Conservation (phyloP, 768 basidiomycete species). For the Cystofilobasidium capitatum region DNA sequence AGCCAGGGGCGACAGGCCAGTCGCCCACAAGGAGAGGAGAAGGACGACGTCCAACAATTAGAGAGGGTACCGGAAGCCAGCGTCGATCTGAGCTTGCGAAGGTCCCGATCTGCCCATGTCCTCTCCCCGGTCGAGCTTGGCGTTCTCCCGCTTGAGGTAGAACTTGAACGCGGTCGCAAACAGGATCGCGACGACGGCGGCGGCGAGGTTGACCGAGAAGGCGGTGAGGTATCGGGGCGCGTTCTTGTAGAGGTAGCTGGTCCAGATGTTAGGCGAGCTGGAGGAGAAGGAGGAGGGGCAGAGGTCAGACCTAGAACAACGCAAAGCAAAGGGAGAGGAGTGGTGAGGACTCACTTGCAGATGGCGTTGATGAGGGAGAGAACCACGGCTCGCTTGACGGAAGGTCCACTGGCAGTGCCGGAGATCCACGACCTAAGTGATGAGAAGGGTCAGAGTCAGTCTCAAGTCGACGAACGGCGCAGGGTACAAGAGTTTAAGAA, state of each 20-base stretch:
- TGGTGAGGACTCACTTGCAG: conserved; percentile 18
- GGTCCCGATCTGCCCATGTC: conserved; percentile 33
- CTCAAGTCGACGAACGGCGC: too few relatives aligned
- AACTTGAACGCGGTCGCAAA: conserved; percentile 30
- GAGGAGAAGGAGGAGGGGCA: too few relatives aligned
- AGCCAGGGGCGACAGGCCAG: too few relatives aligned
- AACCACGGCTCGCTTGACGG: conserved; percentile 36
- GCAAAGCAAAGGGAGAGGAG: not conserved
- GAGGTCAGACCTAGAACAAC: conserved; percentile 7
- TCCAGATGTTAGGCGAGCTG: conserved; percentile 37
- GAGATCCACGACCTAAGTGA: conserved; percentile 39
- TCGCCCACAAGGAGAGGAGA: too few relatives aligned
- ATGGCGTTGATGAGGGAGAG: conserved; percentile 35
- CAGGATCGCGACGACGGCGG: conserved; percentile 32
- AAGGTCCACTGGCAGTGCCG: conserved; percentile 32
- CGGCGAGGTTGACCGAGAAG: conserved; percentile 37
- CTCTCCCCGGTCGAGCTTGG: conserved; percentile 34
- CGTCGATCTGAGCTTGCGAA: conserved; percentile 31
- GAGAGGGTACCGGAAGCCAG: conserved; percentile 37
- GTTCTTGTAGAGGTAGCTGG: conserved; percentile 37
- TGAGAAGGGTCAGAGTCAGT: too few relatives aligned
- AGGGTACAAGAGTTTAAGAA: too few relatives aligned
- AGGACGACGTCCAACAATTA: conserved; percentile 15
- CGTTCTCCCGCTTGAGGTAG: conserved; percentile 36
- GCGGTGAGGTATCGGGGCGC: conserved; percentile 36